Conservation (phyloP, 345 rosid species). For the Theobroma cacao region DNA sequence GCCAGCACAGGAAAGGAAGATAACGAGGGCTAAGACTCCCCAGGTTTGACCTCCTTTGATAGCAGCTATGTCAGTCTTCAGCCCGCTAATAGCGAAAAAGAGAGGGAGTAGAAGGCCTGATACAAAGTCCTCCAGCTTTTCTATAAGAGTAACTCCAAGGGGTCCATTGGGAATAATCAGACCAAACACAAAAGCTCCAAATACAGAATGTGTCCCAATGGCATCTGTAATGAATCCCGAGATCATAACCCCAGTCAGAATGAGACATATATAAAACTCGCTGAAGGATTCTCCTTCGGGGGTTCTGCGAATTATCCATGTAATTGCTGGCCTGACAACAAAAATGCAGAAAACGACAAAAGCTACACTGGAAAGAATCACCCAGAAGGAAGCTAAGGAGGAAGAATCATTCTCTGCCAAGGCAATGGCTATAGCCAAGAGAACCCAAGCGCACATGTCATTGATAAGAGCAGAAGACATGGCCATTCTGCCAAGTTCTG, state of each 20-base stretch:
- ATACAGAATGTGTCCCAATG: constrained; percentile 90
- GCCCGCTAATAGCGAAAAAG: constrained; percentile 91
- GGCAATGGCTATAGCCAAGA: constrained; percentile 77
- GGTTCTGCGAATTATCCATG: constrained; percentile 69
- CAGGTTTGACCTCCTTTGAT: constrained; percentile 50
- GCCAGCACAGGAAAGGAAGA: constrained; percentile 59
- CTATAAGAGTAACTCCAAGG: constrained; percentile 79
- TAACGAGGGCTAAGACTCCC: constrained; percentile 43
- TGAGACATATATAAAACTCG: constrained; percentile 75
- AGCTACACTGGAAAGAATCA: constrained; percentile 52
- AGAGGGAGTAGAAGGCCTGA: constrained; percentile 94
- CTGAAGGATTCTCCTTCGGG: constrained; percentile 89
- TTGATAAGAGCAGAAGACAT: constrained; percentile 91
- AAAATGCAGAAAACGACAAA: constrained; percentile 54
- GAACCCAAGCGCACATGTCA: constrained; percentile 91
- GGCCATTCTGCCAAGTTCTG: constrained; percentile 83
- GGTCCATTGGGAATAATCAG: constrained; percentile 90
- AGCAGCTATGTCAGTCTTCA: constrained; percentile 54
- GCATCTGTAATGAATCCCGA: constrained; percentile 90
- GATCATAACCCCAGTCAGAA: constrained; percentile 93
- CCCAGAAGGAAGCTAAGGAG: constrained; percentile 70
- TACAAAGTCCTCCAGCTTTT: constrained; percentile 92
- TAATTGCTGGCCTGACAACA: constrained; percentile 62
- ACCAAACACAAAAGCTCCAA: constrained; percentile 93
- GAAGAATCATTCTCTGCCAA: constrained; percentile 56